Percentiles rank a stretch among this genome's conserved stretches.
Evolutionary conservation across 83 land plant genomes (phyloP).

Genomic region (Picea abies): DNA sequence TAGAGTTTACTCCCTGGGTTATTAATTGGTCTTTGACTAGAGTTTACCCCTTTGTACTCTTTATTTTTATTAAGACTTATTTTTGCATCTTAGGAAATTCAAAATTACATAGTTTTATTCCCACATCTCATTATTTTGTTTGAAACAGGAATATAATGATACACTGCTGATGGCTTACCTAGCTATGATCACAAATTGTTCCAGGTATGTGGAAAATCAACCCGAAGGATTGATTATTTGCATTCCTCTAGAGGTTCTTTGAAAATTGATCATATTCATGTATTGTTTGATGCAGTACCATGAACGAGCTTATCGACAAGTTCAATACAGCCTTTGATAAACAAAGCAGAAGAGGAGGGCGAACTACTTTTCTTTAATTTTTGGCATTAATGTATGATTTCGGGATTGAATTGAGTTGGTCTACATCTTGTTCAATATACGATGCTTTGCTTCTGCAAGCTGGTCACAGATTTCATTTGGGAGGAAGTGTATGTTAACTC

Average conservation of each 20-base stretch:
- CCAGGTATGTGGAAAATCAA: conserved; percentile 61
- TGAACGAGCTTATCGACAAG: conserved; percentile 97
- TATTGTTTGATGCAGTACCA: conserved; percentile 51
- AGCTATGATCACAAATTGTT: conserved; percentile 94
- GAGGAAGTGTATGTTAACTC: background rate
- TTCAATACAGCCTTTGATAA: conserved; percentile 92
- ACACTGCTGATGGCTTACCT: conserved; percentile 89
- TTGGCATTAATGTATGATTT: background rate
- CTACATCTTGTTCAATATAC: background rate
- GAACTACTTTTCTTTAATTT: conserved; percentile 62
- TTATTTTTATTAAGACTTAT: no score
- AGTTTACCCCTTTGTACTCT: background rate
- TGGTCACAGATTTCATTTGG: background rate
- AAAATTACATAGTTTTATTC: no score
- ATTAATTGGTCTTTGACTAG: background rate
- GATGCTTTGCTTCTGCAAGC: background rate
- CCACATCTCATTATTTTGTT: conserved; percentile 4
- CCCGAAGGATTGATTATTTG: conserved; percentile 14
- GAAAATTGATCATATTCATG: background rate
- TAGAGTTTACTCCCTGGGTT: no score
- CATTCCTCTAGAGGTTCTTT: background rate
- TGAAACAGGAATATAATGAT: conserved; percentile 92
- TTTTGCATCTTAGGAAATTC: no score
- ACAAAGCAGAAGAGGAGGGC: conserved; percentile 86
- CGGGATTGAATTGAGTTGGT: background rate